Conservation (phyloP, 345 rosid species). For the Turnera subulata region DNA sequence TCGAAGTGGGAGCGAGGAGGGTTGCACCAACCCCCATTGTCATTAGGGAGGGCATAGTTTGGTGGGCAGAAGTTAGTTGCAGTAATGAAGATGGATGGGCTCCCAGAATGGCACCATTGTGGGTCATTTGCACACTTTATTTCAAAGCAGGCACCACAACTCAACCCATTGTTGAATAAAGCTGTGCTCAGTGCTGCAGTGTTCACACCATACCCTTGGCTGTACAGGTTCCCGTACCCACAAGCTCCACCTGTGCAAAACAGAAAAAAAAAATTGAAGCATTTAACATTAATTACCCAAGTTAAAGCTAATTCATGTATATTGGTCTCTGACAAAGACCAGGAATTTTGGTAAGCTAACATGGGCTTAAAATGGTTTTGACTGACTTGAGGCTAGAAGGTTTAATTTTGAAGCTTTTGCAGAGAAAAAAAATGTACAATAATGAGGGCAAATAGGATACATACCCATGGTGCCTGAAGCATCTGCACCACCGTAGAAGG, state of each 20-base stretch:
- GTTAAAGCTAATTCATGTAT: no score
- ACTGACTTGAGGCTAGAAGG: no score
- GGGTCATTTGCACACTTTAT: conserved; percentile 54
- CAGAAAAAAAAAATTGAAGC: background rate
- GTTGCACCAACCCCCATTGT: conserved; percentile 82
- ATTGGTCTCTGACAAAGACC: no score
- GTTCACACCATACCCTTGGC: conserved; percentile 59
- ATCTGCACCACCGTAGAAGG: conserved; percentile 32
- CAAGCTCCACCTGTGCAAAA: conserved; percentile 63
- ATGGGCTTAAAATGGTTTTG: no score
- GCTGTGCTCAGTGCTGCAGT: conserved; percentile 72
- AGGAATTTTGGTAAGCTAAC: background rate
- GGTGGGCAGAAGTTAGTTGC: conserved; percentile 89
- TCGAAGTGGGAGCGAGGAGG: conserved; percentile 73
- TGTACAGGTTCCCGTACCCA: conserved; percentile 66
- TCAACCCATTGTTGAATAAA: conserved; percentile 53
- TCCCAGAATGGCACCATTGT: conserved; percentile 60
- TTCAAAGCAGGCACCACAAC: conserved; percentile 69
- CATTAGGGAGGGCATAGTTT: conserved; percentile 48
- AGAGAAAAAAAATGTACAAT: no score
- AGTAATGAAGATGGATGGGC: conserved; percentile 50
- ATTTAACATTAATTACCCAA: no score
- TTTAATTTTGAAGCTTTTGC: no score
- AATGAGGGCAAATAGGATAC: background rate
- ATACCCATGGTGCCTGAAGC: conserved; percentile 39